Evolutionary conservation across 441 rosid species (phyloP), one percentile per base, ranked within the genome.

Genomic region (Macaranga tanarius): DNA sequence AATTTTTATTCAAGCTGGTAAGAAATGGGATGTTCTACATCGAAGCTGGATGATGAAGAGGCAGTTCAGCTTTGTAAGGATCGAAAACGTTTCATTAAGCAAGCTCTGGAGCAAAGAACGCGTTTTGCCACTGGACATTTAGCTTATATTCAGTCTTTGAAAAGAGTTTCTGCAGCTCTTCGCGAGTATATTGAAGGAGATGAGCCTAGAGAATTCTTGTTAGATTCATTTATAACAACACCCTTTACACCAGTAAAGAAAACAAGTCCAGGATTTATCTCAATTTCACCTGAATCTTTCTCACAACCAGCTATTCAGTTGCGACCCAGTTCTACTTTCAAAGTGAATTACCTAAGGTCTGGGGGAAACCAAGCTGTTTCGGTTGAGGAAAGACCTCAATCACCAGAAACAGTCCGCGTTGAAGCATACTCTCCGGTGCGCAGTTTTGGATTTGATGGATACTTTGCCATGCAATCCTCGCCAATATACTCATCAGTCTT

Each of bases 1-100:
- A 60, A 65, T 56, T 81, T 81, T 60, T 72, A 78, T 80, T 79
- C 69, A 40, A 62, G 76, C 63, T 75, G 62, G 64, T 4, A 70
- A 75, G 77, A 84, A 65, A 93, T 95, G 99, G 98, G 99, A 86
- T 95, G 99, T 85, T 88, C 97, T 44, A 86, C 86, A 69, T 93
- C 97, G 0, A 95, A 87, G 79, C 76, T 93, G 66, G 97, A 96
- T 15, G 92, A 93, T 68, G 97, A 93, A 76, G 98, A 96, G 77
- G 93, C 89, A 13, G 95, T 96, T 80, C 91, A 86, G 85, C 93
- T 96, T 70, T 96, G 98, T 83, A 92, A 86, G 80, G 98, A 93
- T 77, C 71, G 98, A 68, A 96, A 90, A 82, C 82, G 77, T 63
- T 96, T 92, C 84, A 90, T 96, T 72, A 96, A 92, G 79, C 96